These are phyloP conservation scores for Ampelomyces quisqualis DNA, from an alignment of 2,329 filamentous ascomycete species.

Conservation along the genomic window DNA sequence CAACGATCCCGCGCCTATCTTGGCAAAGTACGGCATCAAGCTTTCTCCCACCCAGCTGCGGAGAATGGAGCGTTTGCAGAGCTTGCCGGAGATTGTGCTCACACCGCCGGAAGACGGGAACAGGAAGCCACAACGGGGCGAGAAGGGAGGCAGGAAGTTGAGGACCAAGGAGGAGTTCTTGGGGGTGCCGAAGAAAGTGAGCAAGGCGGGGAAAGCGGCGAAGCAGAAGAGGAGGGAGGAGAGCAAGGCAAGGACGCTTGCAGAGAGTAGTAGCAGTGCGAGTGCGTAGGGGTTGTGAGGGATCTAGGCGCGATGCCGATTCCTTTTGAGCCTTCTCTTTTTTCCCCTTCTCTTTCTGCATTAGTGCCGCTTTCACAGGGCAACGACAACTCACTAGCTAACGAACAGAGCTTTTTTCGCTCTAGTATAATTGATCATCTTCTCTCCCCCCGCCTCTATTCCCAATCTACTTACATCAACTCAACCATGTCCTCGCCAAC, in stretches of 20 bases:
- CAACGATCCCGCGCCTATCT: background rate
- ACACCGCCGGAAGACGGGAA: slow-evolving; percentile 6
- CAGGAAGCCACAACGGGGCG: background rate
- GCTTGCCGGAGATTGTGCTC: background rate
- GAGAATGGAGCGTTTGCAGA: background rate
- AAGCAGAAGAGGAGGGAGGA: background rate
- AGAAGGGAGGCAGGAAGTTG: background rate
- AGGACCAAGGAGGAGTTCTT: background rate
- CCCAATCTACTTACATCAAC: no score
- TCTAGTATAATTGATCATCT: no score
- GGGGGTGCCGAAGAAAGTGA: background rate
- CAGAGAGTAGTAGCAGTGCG: background rate
- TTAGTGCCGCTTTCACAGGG: no score
- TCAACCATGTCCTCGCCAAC: no score
- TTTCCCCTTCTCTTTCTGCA: no score
- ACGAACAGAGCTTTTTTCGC: no score
- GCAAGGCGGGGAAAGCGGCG: background rate
- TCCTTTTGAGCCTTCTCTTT: no score
- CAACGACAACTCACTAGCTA: no score
- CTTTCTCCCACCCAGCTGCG: background rate
- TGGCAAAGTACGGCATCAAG: background rate
- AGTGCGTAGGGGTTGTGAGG: background rate
- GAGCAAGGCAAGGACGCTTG: background rate
- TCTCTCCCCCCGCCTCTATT: no score
- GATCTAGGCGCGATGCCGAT: no score